Conservation (phyloP, 192 early-diverging fungal species). For the Phlyctochytrium arcticum region DNA sequence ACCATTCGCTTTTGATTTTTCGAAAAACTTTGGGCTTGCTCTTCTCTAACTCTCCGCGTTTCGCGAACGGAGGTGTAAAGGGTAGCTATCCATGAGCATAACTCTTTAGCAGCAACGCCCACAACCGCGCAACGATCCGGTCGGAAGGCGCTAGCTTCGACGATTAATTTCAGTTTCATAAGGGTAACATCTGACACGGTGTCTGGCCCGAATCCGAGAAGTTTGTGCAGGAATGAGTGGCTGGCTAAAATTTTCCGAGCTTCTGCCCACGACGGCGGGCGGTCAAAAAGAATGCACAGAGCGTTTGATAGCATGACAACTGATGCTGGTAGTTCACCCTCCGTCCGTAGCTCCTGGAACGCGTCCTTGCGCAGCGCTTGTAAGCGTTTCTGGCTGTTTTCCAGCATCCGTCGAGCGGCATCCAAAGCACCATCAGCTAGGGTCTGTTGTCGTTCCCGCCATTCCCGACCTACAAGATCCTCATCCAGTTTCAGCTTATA, state of each 20-base stretch:
- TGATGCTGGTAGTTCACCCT: neutral
- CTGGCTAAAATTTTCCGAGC: constrained; percentile 4
- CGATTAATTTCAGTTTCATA: neutral
- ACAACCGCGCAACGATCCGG: neutral
- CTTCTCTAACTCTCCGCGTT: neutral
- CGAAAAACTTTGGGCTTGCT: neutral
- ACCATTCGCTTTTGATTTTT: neutral
- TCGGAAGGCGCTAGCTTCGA: neutral
- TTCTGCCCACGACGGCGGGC: neutral
- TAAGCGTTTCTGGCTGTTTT: neutral
- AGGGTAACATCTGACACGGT: neutral
- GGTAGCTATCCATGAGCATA: neutral
- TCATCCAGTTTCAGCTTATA: neutral
- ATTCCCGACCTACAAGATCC: neutral
- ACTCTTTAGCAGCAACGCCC: neutral
- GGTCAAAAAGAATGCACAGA: constrained; percentile 18
- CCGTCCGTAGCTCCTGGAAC: constrained; percentile 10
- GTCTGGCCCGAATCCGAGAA: neutral
- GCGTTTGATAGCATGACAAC: neutral
- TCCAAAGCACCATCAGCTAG: neutral
- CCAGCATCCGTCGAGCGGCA: neutral
- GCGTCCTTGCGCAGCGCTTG: constrained; percentile 10
- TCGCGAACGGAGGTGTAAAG: neutral
- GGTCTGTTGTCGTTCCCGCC: neutral
- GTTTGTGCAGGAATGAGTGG: constrained; percentile 5